These are phyloP conservation scores for Neurospora sp. DNA, from an alignment of 495 filamentous ascomycete genomes.

Conservation along the genomic window DNA sequence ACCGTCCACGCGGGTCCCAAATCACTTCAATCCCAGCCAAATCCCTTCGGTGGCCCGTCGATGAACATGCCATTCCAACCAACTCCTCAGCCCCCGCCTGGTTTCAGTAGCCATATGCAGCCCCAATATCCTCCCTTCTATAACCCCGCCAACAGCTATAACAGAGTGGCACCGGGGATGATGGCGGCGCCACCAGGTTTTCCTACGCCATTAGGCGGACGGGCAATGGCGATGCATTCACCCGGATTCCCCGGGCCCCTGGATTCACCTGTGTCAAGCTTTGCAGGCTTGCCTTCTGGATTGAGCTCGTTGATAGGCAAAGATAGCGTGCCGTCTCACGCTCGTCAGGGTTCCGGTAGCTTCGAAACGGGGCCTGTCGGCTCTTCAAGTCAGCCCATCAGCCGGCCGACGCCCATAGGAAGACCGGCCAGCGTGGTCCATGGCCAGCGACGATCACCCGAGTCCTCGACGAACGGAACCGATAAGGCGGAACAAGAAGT, in stretches of 20 bases:
- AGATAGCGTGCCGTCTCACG: slow-evolving; percentile 28
- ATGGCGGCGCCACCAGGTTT: slow-evolving; percentile 49
- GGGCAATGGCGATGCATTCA: slow-evolving; percentile 55
- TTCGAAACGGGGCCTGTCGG: slow-evolving; percentile 28
- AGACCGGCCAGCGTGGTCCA: slow-evolving; percentile 66
- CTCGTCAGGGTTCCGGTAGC: slow-evolving; percentile 35
- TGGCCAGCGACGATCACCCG: slow-evolving; percentile 21
- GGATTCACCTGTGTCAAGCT: slow-evolving; percentile 29
- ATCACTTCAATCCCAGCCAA: slow-evolving; percentile 29
- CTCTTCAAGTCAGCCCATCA: slow-evolving; percentile 51
- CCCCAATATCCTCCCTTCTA: slow-evolving; percentile 12
- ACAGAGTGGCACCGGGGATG: slow-evolving; percentile 28
- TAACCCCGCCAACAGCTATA: slow-evolving; percentile 27
- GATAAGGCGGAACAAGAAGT: slow-evolving; percentile 51
- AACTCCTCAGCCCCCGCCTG: slow-evolving; percentile 24
- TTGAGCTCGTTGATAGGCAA: slow-evolving; percentile 21
- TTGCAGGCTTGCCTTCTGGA: slow-evolving; percentile 24
- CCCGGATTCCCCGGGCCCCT: slow-evolving; percentile 44
- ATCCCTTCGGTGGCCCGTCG: slow-evolving; percentile 25
- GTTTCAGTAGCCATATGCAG: slow-evolving; percentile 27
- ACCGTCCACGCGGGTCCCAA: slow-evolving; percentile 20
- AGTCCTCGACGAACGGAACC: slow-evolving; percentile 39
- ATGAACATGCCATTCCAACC: slow-evolving; percentile 27
- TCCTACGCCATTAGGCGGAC: slow-evolving; percentile 48
- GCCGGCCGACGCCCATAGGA: slow-evolving; percentile 78